Percentiles rank a stretch among this genome's conserved stretches.
Conservation (phyloP, 306 rosid genomes). For the Parietaria judaica region DNA sequence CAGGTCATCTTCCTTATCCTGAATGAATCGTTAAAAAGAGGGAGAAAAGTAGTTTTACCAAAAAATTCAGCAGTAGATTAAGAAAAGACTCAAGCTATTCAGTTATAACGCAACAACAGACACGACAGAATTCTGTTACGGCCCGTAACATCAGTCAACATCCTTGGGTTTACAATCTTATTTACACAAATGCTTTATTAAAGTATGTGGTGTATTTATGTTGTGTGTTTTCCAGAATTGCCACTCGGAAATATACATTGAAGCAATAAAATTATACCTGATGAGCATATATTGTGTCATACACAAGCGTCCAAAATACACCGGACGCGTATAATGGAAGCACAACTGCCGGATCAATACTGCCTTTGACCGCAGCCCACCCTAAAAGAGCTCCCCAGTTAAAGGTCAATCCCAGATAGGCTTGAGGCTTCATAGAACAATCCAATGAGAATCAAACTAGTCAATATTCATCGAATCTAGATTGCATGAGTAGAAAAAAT, state of each 20-base stretch:
- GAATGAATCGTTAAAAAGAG: constrained; percentile 19
- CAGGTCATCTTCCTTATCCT: constrained; percentile 91
- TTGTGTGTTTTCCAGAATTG: too few species aligned
- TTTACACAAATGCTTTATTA: too few species aligned
- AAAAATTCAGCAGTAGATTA: background rate
- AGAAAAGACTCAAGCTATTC: background rate
- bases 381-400: constrained; percentile 96
- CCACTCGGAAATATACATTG: too few species aligned
- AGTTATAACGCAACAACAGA: background rate
- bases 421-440: constrained; percentile 72
- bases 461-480: background rate
- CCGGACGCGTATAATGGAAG: constrained; percentile 81
- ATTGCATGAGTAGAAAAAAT: constrained; percentile 1
- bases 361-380: constrained; percentile 83
- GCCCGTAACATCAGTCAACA: too few species aligned
- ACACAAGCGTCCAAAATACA: constrained; percentile 87
- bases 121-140: background rate
- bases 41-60: background rate
- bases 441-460: constrained; percentile 13
- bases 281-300: constrained; percentile 92
- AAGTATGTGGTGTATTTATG: too few species aligned
- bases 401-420: constrained; percentile 79
- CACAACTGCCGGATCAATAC: constrained; percentile 67
- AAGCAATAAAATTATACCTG: constrained; percentile 44
- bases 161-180: too few species aligned